These are phyloP conservation scores for Penicillium flavigenum DNA, from an alignment of 495 filamentous ascomycete genomes.

Conservation along the genomic window DNA sequence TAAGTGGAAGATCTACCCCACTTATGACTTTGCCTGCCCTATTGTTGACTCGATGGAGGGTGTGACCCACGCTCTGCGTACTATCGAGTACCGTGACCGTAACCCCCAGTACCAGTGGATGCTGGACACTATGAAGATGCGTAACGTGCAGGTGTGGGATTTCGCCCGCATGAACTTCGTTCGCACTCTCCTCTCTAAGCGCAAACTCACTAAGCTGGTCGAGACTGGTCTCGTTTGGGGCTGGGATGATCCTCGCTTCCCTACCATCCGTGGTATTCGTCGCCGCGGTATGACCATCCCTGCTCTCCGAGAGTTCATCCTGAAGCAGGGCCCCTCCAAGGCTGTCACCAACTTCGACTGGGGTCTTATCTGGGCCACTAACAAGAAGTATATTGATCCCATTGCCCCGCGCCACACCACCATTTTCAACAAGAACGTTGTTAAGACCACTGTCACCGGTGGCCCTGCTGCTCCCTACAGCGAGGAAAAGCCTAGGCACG, in stretches of 20 bases:
- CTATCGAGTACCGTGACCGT: constrained; percentile 95
- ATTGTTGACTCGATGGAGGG: constrained; percentile 88
- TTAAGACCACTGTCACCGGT: constrained; percentile 67
- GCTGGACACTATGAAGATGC: constrained; percentile 77
- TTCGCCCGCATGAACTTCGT: constrained; percentile 97
- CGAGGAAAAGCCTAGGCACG: constrained; percentile 78
- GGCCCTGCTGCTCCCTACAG: constrained; percentile 62
- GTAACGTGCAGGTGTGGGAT: constrained; percentile 93
- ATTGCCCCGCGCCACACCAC: constrained; percentile 83
- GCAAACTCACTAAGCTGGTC: constrained; percentile 92
- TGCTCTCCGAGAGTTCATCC: constrained; percentile 86
- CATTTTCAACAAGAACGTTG: constrained; percentile 62
- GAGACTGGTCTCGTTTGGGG: constrained; percentile 83
- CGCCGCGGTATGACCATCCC: constrained; percentile 89
- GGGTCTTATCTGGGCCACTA: constrained; percentile 88
- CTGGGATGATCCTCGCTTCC: constrained; percentile 95
- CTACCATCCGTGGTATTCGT: constrained; percentile 84
- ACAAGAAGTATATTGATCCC: constrained; percentile 95
- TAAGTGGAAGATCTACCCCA: constrained; percentile 94
- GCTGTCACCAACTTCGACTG: constrained; percentile 91
- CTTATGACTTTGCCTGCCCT: constrained; percentile 92
- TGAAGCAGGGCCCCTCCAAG: constrained; percentile 86
- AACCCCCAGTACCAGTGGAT: constrained; percentile 99
- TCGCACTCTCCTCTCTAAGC: constrained; percentile 84
- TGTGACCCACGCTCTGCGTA: constrained; percentile 91